These are phyloP conservation scores for Ophiostoma ulmi DNA, from an alignment of 2,329 filamentous ascomycete species.

Conservation along the genomic window DNA sequence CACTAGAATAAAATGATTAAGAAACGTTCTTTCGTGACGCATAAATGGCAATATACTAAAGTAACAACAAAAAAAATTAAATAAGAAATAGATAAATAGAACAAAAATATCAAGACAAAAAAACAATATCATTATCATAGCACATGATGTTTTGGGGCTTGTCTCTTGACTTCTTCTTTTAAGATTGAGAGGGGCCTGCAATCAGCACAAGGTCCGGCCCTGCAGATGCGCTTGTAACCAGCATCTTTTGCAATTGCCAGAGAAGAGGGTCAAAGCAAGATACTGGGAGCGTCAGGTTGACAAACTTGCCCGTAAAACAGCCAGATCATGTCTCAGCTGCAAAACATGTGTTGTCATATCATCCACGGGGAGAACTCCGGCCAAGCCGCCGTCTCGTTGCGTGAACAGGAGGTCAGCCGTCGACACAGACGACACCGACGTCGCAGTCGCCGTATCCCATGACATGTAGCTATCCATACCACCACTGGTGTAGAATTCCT, in stretches of 20 bases:
- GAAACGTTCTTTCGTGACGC: not conserved
- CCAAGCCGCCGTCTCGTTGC: not conserved
- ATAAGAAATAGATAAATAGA: not conserved
- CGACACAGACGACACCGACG: not conserved
- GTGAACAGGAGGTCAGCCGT: not conserved
- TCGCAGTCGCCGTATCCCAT: slow-evolving; percentile 14
- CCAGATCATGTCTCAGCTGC: slow-evolving; percentile 21
- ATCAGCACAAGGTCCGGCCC: not conserved
- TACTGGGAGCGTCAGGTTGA: not conserved
- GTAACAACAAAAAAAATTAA: not conserved
- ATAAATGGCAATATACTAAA: not conserved
- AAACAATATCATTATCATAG: not conserved
- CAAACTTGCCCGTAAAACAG: slow-evolving; percentile 14
- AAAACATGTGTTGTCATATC: slow-evolving; percentile 15
- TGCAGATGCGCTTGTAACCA: not conserved
- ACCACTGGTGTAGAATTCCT: not conserved
- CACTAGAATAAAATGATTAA: not conserved
- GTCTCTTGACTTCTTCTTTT: not conserved
- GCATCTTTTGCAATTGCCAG: not conserved
- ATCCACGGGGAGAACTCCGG: slow-evolving; percentile 4
- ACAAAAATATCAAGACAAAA: not conserved
- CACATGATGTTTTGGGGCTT: not conserved
- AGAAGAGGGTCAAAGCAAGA: not conserved
- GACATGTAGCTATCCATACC: slow-evolving; percentile 3
- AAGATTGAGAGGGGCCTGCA: not conserved